phyloP scores from a whole-genome alignment of 2,329 filamentous ascomycete species.

The Blastomyces emzantsi region DNA sequence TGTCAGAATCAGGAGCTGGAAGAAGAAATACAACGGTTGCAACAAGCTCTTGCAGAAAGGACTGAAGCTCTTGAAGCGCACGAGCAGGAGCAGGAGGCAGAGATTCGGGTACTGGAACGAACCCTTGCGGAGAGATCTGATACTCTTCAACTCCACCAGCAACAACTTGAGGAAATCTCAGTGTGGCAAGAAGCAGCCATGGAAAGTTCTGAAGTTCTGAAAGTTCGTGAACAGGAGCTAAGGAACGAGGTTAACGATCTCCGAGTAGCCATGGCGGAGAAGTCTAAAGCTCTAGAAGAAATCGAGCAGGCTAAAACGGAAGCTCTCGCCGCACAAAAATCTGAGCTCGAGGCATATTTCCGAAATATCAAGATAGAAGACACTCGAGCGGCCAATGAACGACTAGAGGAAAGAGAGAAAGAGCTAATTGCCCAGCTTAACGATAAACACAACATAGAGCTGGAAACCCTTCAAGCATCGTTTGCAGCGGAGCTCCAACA shows the following conservation, averaged over 20 bases:
- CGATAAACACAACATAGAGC: neutral
- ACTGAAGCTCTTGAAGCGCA: neutral
- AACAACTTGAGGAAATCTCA: neutral
- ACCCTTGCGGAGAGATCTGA: neutral
- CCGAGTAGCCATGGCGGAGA: neutral
- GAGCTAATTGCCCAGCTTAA: neutral
- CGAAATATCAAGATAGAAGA: neutral
- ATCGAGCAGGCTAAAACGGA: neutral
- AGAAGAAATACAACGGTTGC: neutral
- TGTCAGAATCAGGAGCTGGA: neutral
- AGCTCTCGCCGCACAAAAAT: neutral
- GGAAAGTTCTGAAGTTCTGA: neutral
- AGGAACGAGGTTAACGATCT: neutral
- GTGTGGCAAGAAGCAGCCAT: neutral
- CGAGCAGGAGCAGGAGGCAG: neutral
- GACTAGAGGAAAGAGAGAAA: neutral
- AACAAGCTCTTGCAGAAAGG: neutral
- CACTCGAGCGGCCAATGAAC: neutral
- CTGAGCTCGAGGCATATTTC: neutral
- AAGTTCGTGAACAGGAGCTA: neutral
- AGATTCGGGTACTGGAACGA: neutral
- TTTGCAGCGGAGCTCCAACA: slow-evolving; percentile 2
- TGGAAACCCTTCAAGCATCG: neutral
- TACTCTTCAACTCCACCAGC: neutral
- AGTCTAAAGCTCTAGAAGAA: neutral